phyloP scores from a whole-genome alignment of 805 yeast genomes.

The Groenewaldozyma salmanticensis region DNA sequence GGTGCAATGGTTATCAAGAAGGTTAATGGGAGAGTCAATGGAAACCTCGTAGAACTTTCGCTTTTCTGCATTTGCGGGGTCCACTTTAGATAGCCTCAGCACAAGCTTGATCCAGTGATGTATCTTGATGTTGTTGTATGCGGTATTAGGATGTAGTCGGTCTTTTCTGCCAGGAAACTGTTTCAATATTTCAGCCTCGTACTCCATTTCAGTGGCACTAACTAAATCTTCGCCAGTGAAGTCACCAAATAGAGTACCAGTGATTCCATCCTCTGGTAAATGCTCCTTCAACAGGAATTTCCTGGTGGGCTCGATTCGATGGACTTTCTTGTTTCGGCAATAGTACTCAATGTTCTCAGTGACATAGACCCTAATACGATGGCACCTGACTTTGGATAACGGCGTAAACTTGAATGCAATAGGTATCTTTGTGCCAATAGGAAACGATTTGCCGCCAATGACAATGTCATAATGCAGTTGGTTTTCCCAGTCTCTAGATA shows the following conservation, averaged over 20 bases:
- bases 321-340: constrained; percentile 78
- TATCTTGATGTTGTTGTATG: constrained; percentile 66
- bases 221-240: constrained; percentile 21
- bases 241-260: constrained; percentile 21
- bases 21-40: constrained; percentile 88
- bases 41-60: constrained; percentile 89
- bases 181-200: constrained; percentile 78
- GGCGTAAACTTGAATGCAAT: constrained; percentile 79
- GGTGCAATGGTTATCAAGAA: constrained; percentile 60
- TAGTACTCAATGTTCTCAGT: constrained; percentile 89
- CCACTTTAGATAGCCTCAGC: constrained; percentile 62
- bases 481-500: constrained; percentile 89
- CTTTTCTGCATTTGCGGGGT: constrained; percentile 39
- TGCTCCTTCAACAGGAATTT: constrained; percentile 77
- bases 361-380: constrained; percentile 72
- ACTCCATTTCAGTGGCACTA: constrained; percentile 44
- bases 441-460: constrained; percentile 80
- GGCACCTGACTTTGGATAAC: constrained; percentile 75
- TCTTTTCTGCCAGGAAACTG: constrained; percentile 44
- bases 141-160: constrained; percentile 71
- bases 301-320: constrained; percentile 81
- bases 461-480: constrained; percentile 82
- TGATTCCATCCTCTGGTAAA: constrained; percentile 22
- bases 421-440: constrained; percentile 76
- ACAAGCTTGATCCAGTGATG: constrained; percentile 95